These are phyloP conservation scores for Cryptococcus deneoformans DNA, from an alignment of 1,284 basidiomycete species.

Conservation along the genomic window DNA sequence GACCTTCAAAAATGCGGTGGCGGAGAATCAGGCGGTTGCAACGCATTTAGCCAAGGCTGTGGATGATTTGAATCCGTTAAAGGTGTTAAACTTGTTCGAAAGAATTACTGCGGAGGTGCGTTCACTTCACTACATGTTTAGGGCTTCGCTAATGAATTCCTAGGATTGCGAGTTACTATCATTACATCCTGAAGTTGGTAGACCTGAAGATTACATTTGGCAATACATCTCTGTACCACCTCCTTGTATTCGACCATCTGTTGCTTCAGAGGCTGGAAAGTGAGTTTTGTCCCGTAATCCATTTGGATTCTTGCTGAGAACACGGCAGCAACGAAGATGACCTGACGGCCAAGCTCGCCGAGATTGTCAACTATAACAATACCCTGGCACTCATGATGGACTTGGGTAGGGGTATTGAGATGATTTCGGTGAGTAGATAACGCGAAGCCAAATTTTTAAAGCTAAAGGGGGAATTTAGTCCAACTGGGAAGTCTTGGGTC, in stretches of 20 bases:
- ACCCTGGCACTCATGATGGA: slow-evolving; percentile 87
- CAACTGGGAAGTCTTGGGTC: slow-evolving; percentile 96
- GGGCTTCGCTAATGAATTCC: slow-evolving; percentile 32
- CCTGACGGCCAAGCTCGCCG: slow-evolving; percentile 93
- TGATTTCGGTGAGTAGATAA: slow-evolving; percentile 69
- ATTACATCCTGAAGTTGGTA: slow-evolving; percentile 79
- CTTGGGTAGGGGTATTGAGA: slow-evolving; percentile 82
- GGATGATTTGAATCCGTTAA: slow-evolving; percentile 93
- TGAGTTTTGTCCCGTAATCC: slow-evolving; percentile 20
- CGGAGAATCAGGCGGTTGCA: slow-evolving; percentile 81
- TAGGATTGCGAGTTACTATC: slow-evolving; percentile 92
- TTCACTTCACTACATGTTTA: slow-evolving; percentile 19
- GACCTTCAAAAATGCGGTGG: slow-evolving; percentile 78
- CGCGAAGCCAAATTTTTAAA: too few relatives aligned
- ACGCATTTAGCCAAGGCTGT: slow-evolving; percentile 84
- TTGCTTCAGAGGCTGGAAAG: slow-evolving; percentile 89
- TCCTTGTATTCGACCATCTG: slow-evolving; percentile 95
- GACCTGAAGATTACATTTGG: slow-evolving; percentile 99
- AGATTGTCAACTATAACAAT: slow-evolving; percentile 94
- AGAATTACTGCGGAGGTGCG: slow-evolving; percentile 84
- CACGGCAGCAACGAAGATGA: slow-evolving; percentile 91
- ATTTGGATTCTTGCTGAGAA: not conserved
- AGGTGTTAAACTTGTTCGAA: slow-evolving; percentile 89
- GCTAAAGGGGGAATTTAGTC: slow-evolving; percentile 52
- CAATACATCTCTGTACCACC: slow-evolving; percentile 99